phyloP scores from a whole-genome alignment of 495 filamentous ascomycete species.

The Aspergillus egyptiacus region DNA sequence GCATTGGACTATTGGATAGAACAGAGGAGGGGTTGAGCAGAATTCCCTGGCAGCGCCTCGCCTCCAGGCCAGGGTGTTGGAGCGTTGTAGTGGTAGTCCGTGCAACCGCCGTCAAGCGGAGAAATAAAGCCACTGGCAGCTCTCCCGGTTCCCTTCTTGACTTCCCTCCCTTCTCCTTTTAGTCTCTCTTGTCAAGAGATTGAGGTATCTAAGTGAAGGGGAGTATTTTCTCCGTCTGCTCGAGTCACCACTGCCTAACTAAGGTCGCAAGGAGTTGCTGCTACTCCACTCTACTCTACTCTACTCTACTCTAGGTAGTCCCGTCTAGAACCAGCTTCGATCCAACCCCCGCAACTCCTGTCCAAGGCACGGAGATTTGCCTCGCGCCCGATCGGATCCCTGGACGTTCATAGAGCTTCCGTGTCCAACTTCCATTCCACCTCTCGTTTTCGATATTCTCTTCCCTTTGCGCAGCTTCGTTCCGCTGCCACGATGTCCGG shows the following conservation, averaged over 20 bases:
- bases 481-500: slow-evolving; percentile 21
- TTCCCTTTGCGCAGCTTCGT: background rate
- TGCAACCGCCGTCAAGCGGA: slow-evolving; percentile 1
- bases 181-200: too few relatives aligned
- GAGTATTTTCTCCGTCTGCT: too few relatives aligned
- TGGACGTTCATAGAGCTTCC: background rate
- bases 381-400: background rate
- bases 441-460: background rate
- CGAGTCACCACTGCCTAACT: too few relatives aligned
- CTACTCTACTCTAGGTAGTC: background rate
- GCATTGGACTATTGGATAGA: background rate
- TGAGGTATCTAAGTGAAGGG: too few relatives aligned
- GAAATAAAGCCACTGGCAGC: slow-evolving; percentile 3
- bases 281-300: background rate
- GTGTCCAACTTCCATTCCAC: background rate
- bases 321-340: background rate
- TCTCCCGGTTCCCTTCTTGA: background rate
- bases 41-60: slow-evolving; percentile 3
- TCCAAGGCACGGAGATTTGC: slow-evolving; percentile 7
- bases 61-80: slow-evolving; percentile 1
- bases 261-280: background rate
- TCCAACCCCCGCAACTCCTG: slow-evolving; percentile 16
- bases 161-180: background rate
- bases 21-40: slow-evolving; percentile 3
- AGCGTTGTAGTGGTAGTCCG: too few relatives aligned